Conservation (phyloP, 768 basidiomycete species). For the Boletus subcaerulescens region DNA sequence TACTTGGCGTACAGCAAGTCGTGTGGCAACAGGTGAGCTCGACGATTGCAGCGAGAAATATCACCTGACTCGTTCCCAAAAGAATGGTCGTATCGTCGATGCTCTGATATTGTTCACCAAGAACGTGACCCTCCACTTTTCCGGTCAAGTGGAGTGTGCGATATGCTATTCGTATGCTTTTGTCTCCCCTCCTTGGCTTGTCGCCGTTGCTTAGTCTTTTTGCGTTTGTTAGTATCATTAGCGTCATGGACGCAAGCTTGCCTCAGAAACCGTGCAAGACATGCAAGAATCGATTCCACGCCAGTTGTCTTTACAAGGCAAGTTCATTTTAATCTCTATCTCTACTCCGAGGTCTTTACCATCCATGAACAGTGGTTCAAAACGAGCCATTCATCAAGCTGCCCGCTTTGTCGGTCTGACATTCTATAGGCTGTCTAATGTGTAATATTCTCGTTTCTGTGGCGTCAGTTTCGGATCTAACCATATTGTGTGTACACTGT, state of each 20-base stretch:
- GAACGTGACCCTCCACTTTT: slow-evolving; percentile 90
- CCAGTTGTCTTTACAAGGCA: slow-evolving; percentile 87
- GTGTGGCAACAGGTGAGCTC: slow-evolving; percentile 77
- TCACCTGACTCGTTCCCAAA: not conserved
- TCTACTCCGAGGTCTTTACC: not conserved
- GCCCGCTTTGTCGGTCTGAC: slow-evolving; percentile 87
- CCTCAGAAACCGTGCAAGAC: slow-evolving; percentile 92
- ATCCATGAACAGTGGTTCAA: slow-evolving; percentile 73
- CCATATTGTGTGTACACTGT: not conserved
- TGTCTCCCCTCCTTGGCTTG: not conserved
- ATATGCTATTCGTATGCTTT: slow-evolving; percentile 85
- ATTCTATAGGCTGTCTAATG: slow-evolving; percentile 46
- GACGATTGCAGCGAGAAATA: not conserved
- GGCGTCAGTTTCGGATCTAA: not conserved
- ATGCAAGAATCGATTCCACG: slow-evolving; percentile 93
- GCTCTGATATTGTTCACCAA: slow-evolving; percentile 89
- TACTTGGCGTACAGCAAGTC: slow-evolving; percentile 87
- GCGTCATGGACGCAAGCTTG: slow-evolving; percentile 80
- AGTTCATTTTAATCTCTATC: slow-evolving; percentile 11
- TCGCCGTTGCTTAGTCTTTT: not conserved
- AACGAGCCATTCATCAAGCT: slow-evolving; percentile 84
- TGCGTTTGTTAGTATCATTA: slow-evolving; percentile 66
- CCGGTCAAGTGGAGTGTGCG: slow-evolving; percentile 93
- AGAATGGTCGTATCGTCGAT: slow-evolving; percentile 92
- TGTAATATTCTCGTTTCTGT: not conserved